Percentiles rank a stretch among this genome's conserved stretches.
Conservation (phyloP, 2,329 filamentous ascomycete species). For the Fusarium armeniacum region DNA sequence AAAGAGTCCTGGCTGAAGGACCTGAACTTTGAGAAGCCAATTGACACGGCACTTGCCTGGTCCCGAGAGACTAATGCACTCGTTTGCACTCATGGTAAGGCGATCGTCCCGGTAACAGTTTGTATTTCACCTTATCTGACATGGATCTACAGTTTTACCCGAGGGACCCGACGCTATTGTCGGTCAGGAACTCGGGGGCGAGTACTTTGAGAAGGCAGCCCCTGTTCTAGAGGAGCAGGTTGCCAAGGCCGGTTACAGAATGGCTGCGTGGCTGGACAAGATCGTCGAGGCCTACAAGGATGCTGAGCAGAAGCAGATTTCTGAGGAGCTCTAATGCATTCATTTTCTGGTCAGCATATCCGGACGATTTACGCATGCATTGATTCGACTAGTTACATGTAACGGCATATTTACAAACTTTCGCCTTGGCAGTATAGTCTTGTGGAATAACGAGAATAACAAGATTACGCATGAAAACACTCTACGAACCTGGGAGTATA, state of each 20-base stretch:
- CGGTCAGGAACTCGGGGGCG: constrained; percentile 71
- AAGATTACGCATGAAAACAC: not conserved
- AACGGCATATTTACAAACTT: not conserved
- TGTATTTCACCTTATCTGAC: constrained; percentile 35
- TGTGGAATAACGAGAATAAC: not conserved
- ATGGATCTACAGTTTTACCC: constrained; percentile 66
- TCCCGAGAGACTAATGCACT: constrained; percentile 73
- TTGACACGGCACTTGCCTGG: constrained; percentile 72
- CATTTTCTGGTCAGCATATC: not conserved
- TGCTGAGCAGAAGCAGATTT: constrained; percentile 38
- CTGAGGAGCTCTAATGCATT: constrained; percentile 51
- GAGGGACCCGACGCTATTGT: constrained; percentile 70
- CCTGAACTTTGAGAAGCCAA: constrained; percentile 67
- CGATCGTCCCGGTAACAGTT: constrained; percentile 8
- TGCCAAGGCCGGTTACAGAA: constrained; percentile 76
- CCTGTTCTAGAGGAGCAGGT: constrained; percentile 75
- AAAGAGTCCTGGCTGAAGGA: constrained; percentile 69
- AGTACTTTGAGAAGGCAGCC: constrained; percentile 75
- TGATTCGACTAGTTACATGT: not conserved
- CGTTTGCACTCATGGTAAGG: constrained; percentile 72
- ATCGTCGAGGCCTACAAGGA: constrained; percentile 62
- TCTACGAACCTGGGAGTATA: not conserved
- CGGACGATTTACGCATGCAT: not conserved
- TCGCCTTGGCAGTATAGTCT: not conserved
- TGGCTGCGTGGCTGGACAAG: constrained; percentile 76